phyloP scores from a whole-genome alignment of 306 rosid species.

The Phaseolus lunatus region DNA sequence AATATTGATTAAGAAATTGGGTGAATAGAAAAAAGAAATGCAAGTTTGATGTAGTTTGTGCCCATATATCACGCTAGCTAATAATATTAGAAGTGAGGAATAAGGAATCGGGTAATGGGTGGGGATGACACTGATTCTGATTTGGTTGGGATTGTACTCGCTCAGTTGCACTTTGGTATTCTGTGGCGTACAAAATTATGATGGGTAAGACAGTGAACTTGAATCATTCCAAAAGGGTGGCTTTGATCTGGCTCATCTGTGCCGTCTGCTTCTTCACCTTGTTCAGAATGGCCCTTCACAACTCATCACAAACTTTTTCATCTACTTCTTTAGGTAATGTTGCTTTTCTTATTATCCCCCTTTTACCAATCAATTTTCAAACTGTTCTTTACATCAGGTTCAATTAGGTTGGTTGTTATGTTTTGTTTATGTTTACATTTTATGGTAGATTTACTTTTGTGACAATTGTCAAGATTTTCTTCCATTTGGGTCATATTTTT shows the following conservation, averaged over 20 bases:
- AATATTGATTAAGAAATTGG: too few relatives aligned
- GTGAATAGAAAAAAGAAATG: too few relatives aligned
- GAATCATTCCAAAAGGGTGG: slow-evolving; percentile 55
- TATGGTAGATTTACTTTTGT: slow-evolving; percentile 4
- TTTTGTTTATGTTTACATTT: background rate
- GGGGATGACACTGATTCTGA: background rate
- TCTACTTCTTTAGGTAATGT: slow-evolving; percentile 50
- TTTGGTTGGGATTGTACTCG: background rate
- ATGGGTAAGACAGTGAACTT: slow-evolving; percentile 30
- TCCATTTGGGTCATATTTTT: background rate
- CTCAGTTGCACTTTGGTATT: background rate
- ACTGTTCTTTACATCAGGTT: slow-evolving; percentile 14
- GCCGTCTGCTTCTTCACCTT: slow-evolving; percentile 65
- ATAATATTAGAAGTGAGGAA: background rate
- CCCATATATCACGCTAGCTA: background rate
- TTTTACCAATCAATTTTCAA: background rate
- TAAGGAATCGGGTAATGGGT: background rate
- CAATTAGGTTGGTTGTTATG: background rate
- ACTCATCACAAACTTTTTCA: slow-evolving; percentile 45
- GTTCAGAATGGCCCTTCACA: slow-evolving; percentile 66
- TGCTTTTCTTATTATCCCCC: background rate
- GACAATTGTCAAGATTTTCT: background rate
- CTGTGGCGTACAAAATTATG: slow-evolving; percentile 10
- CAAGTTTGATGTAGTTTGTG: background rate
- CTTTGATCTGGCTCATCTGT: slow-evolving; percentile 71